Base-by-base conservation (phyloP, 768 basidiomycete genomes). In the Bullera alba region DNA sequence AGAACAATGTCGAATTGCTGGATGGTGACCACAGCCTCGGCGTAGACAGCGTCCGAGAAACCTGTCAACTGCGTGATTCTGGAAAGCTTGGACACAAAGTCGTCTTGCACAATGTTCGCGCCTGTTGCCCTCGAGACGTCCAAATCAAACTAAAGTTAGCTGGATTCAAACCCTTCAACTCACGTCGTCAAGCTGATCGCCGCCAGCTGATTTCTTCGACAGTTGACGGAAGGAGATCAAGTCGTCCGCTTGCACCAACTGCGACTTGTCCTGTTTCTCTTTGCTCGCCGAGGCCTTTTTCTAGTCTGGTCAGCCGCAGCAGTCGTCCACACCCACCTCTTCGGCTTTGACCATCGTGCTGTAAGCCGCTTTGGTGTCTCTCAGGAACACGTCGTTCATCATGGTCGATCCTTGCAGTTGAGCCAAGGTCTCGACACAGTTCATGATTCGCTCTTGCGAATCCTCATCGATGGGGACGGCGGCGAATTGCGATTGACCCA, bases 31-130 rank as follows among this genome's bases (percentile, higher is more conserved):
- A 88, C 89, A 2, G 93, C 92, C 71, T 99, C 95, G 6, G 92
- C 92, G 62, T 97, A 97, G 56, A 99, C 89, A 10, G 93, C 89
- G 70, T 97, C 95, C 23, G 92, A 95, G 79, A 97, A 97, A 84
- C 88, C 88, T 38, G 92, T 97, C 35, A 97, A 80, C 69, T 95
- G 92, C 14, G 89, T 84, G 56, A 97, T 92, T 21, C 87, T 80
- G 60, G 83, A 91, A 38, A 97, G 78, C 69, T 92, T 92, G 3
- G 91, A 95, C 69, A 92, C 83, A 69, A 95, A 87, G 76, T 93
- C 91, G 73, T 95, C 91, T 36, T 83, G 83, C 1, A 82, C 78
- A 54, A 93, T 91, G 10, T 78, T 77, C 5, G 85, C 73, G 14
- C 92, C 92, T 8, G 93, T 96, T 6, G 93, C 93, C 32, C 85